Base-by-base conservation (phyloP, 345 rosid species). In the Populus ilicifolia region DNA sequence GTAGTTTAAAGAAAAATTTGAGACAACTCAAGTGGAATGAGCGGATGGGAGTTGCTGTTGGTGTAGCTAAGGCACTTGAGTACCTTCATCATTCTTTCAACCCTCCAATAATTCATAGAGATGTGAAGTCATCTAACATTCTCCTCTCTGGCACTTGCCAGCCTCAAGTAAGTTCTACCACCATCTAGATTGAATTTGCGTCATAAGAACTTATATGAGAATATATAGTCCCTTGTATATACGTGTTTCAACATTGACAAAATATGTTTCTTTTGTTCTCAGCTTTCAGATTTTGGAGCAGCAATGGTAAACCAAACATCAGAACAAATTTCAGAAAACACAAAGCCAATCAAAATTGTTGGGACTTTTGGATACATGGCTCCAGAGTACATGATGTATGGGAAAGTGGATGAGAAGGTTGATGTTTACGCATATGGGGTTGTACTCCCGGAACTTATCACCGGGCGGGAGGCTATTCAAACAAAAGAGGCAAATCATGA, bases 341-440 rank as follows among this genome's bases (percentile, higher is more conserved):
- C 38, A 66, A 79, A 74, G 68, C 82, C 84, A 69, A 54, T 78
- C 30, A 72, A 75, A n/a, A 71, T 81, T 48, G 80, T 81, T 29
- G 81, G 79, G 65, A 85, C 82, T 11, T 83, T 83, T 17, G 89
- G 82, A 66, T 87, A 86, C 83, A 52, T 80, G 67, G 87, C 85
- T 16, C 89, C 87, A 0, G 89, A 84, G 75, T 82, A 86, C 61
- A 50, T 84, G 77, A 83, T 84, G 83, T 84, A 80, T 33, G 85
- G 87, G 65, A 79, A 85, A 68, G 78, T 85, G 70, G 87, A 85
- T 39, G 88, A 85, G 75, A 87, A 85, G 82, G 78, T 80, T 39
- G 87, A 85, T 63, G 84, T 87, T 44, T 83, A 87, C 80, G 81
- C 88, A 29, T 85, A 72, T 67, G 89, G 88, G 46, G 85, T 87